Evolutionary conservation across 129 eudicot species (phyloP), one percentile per base, ranked within the genome.

Genomic region (Sambucus nigra): DNA sequence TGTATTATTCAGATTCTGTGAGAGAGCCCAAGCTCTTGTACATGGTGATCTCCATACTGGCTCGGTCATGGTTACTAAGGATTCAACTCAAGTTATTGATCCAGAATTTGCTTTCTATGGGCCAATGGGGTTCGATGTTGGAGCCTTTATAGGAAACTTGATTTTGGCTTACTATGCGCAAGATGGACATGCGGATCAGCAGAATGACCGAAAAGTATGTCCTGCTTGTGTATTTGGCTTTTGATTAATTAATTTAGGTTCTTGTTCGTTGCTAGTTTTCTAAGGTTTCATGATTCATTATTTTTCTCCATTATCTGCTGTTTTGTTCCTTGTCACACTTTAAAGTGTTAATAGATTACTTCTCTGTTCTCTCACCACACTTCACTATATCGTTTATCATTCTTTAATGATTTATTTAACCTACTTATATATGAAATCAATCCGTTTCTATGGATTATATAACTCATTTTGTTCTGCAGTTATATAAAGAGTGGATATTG

Each of bases 41-140:
- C 98, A 89, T 26, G 94, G 98, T 15, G 98, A 91, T 79, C 95
- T 85, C 47, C 98, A 91, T 68, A 91, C 95, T 14, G 81, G 98
- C 69, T 91, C 98, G 1, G 70, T 91, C 57, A 91, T 91, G 95
- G 98, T 86, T 66, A 84, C 98, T 16, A 60, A 47, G 17, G 81
- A 72, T 56, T 91, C 98, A 69, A 85, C 95, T 60, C 95, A 91
- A 69, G 88, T 85, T 44, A 91, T 91, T 47, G 98, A 91, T 74
- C 98, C 98, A 45, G 95, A 91, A 67, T 91, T 91, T 69, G 78
- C 88, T 69, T 91, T 89, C 60, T 89, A 89, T 39, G 95, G 83
- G 52, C 98, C 95, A 15, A 89, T 89, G 81, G 98, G 98, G 20
- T 89, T 70, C 64, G 97, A 89, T 59, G 57, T 89, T 63, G 98